Evolutionary conservation across 1,284 basidiomycete genomes (phyloP).

Genomic region (Sanghuangporus sanghuang): DNA sequence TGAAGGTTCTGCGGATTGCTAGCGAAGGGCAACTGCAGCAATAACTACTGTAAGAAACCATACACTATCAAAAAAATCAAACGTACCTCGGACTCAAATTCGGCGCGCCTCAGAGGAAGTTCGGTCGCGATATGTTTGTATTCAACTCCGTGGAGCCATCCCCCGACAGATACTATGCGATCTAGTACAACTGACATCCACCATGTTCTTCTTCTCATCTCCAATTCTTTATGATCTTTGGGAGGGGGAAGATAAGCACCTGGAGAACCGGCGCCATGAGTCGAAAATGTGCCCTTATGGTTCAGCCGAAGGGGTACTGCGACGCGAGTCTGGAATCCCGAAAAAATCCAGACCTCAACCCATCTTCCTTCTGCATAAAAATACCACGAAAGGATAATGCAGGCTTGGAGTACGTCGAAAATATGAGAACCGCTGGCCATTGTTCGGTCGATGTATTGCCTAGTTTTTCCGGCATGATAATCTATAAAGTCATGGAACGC

Average conservation of each 20-base stretch:
- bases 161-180: constrained; percentile 78
- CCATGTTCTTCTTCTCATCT: constrained; percentile 74
- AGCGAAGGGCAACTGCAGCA: constrained; percentile 30
- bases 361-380: constrained; percentile 84
- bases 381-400: constrained; percentile 80
- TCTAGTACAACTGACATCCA: constrained; percentile 85
- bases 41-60: not conserved
- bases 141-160: constrained; percentile 81
- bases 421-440: constrained; percentile 82
- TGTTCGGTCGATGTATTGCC: constrained; percentile 76
- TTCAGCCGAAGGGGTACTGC: constrained; percentile 76
- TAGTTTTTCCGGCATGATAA: constrained; percentile 78
- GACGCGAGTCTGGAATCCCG: constrained; percentile 80
- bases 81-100: constrained; percentile 68
- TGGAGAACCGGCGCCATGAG: constrained; percentile 57
- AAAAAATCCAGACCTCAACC: constrained; percentile 88
- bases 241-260: constrained; percentile 77
- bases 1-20: constrained; percentile 70
- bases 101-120: constrained; percentile 62
- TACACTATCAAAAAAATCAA: not conserved
- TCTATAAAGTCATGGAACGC: constrained; percentile 32
- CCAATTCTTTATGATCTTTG: constrained; percentile 65
- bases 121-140: constrained; percentile 79
- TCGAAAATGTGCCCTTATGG: constrained; percentile 75
- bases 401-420: constrained; percentile 79